Conservation (phyloP, 768 basidiomycete genomes). For the Phanerochaete carnosa region DNA sequence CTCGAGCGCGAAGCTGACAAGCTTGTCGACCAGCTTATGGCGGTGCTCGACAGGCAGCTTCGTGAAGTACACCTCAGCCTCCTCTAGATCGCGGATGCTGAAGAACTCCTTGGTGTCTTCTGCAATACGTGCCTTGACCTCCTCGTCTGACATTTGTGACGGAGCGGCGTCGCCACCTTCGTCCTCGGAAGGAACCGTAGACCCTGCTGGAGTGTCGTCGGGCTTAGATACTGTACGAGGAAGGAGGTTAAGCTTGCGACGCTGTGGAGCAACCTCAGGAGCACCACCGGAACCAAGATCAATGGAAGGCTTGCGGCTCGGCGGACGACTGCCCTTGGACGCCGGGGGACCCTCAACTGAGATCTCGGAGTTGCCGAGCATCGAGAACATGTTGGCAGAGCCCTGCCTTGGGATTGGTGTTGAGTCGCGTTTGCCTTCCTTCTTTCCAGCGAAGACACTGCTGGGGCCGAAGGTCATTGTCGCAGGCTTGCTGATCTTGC, state of each 20-base stretch:
- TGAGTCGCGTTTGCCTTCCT: constrained; percentile 61
- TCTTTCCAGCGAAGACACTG: constrained; percentile 78
- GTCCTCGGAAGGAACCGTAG: constrained; percentile 45
- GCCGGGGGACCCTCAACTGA: constrained; percentile 41
- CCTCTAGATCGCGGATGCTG: constrained; percentile 76
- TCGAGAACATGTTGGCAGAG: constrained; percentile 88
- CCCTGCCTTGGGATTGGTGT: constrained; percentile 77
- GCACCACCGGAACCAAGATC: constrained; percentile 44
- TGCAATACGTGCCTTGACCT: constrained; percentile 70
- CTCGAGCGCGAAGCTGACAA: constrained; percentile 70
- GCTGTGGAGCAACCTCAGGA: constrained; percentile 47
- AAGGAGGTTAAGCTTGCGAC: constrained; percentile 69
- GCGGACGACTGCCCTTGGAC: constrained; percentile 47
- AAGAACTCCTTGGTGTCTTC: constrained; percentile 89
- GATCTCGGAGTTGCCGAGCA: constrained; percentile 64
- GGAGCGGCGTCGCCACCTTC: constrained; percentile 26
- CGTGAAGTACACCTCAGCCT: constrained; percentile 85
- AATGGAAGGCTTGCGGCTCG: constrained; percentile 48
- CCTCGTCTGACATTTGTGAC: constrained; percentile 58
- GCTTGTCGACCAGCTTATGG: constrained; percentile 64
- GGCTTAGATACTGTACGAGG: constrained; percentile 71
- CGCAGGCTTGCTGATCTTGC: constrained; percentile 71
- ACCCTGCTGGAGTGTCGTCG: constrained; percentile 41
- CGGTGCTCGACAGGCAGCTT: constrained; percentile 66
- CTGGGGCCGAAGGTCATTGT: constrained; percentile 81